Base-by-base conservation (phyloP, 352 stramenopile species). In the Globisporangium alternatum region DNA sequence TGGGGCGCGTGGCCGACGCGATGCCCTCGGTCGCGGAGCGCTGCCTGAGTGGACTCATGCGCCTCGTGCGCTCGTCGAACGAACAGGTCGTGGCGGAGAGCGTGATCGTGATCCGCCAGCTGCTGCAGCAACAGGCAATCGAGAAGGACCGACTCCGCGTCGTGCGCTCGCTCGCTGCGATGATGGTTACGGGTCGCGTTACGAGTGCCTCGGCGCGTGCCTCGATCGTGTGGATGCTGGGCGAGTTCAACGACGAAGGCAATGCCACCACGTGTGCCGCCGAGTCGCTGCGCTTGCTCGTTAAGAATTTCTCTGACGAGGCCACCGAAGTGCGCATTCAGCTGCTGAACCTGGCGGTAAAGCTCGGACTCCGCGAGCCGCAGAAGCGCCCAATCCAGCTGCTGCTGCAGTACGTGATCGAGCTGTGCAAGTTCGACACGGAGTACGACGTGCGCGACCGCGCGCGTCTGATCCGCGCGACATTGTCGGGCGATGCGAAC, bases 91-190 rank as follows among this genome's bases (percentile, higher is more conserved):
- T 99, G 7, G 95, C 95, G 15, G 91, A 98, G 68, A 97, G 92
- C 47, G 91, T 99, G 10, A 79, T 97, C n/a, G 95, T 98, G 33
- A 98, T 99, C 62, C 91, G 97, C 31, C 89, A 96, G 58, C 86
- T 99, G 22, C 72, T 99, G 44, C 88, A 98, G 74, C 92, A 98
- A 62, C 70, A 77, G 25, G 65, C 76, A 1, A 81, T 96, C 8
- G 83, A 96, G 48, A 83, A 89, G 68, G 96, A 90, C 67, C 83
- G 68, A 37, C 81, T 87, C 33, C 80, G 76, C 28, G 82, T 96
- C 0, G 86, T 97, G 17, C 78, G 86, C 9, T 94, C 81, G 25
- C 76, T 91, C 22, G 86, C 80, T 2, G 86, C 80, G 8, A 93
- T 89, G 84, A 86, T 93, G 72, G 79, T 91, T 8, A 80, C 77